A percentile compares a stretch with the other conserved stretches of the same genome.
Evolutionary conservation across 2,329 filamentous ascomycete genomes (phyloP).

Genomic region (Bipolaris gigantea): DNA sequence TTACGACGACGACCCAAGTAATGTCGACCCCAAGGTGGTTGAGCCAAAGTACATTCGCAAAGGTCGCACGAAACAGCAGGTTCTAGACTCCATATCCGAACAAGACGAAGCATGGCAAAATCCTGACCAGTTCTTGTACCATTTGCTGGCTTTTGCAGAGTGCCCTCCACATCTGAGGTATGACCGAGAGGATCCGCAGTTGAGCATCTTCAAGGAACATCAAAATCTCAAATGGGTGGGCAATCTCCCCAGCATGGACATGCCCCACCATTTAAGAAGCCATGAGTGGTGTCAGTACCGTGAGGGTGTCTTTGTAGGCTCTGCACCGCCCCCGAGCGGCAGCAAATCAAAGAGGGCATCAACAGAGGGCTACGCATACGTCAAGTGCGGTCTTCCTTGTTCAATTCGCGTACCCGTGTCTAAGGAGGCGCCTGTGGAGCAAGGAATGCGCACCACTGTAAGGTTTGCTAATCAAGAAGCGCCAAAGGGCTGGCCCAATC

Average conservation of each 20-base stretch:
- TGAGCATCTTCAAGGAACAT: constrained; percentile 74
- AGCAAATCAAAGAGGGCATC: constrained; percentile 49
- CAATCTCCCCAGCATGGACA: constrained; percentile 74
- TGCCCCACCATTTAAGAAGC: constrained; percentile 78
- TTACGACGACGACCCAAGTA: constrained; percentile 69
- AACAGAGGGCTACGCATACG: constrained; percentile 38
- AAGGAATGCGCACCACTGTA: constrained; percentile 73
- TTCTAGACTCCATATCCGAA: constrained; percentile 39
- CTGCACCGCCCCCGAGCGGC: constrained; percentile 37
- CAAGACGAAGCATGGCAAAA: constrained; percentile 63
- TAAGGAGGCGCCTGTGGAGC: constrained; percentile 55
- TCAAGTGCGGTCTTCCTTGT: constrained; percentile 55
- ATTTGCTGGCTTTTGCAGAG: constrained; percentile 80
- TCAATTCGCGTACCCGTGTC: constrained; percentile 58
- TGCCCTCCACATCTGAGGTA: constrained; percentile 72
- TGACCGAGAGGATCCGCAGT: constrained; percentile 50
- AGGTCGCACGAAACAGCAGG: constrained; percentile 48
- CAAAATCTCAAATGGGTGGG: constrained; percentile 75
- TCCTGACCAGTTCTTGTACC: constrained; percentile 77
- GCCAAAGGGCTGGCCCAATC: constrained; percentile 34
- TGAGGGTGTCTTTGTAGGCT: constrained; percentile 68
- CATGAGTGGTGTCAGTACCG: constrained; percentile 79
- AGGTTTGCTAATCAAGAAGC: constrained; percentile 58
- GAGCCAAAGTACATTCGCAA: constrained; percentile 24
- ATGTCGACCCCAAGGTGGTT: constrained; percentile 27